Conservation (phyloP, 176 grass and related monocot species). For the Carex parvula region DNA sequence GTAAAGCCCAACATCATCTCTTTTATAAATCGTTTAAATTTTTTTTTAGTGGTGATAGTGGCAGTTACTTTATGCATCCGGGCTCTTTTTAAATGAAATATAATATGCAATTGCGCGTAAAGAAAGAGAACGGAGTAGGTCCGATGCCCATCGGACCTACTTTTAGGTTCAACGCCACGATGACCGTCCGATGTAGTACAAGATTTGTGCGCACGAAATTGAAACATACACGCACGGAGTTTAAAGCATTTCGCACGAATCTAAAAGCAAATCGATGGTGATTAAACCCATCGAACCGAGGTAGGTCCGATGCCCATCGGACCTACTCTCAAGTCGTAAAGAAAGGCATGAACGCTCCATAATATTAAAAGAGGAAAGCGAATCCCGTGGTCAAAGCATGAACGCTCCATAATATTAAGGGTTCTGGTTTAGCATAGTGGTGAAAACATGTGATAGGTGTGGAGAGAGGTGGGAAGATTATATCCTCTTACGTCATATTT, state of each 20-base stretch:
- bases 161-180: no score
- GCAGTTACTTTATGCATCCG: neutral
- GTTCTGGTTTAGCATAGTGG: neutral
- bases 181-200: no score
- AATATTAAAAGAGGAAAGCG: neutral
- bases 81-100: neutral
- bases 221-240: no score
- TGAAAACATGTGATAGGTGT: neutral
- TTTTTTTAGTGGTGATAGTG: no score
- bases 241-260: no score
- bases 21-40: neutral
- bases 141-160: no score
- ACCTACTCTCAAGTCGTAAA: no score
- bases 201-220: no score
- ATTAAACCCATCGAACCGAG: no score
- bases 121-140: no score
- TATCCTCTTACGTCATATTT: neutral
- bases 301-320: no score
- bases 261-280: no score
- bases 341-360: neutral
- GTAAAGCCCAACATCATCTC: neutral
- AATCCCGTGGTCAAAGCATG: neutral
- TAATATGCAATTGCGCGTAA: neutral
- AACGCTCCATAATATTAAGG: neutral
- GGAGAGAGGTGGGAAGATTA: neutral